phyloP scores from a whole-genome alignment of 805 yeast genomes.

The Kodamaea sagamina region DNA sequence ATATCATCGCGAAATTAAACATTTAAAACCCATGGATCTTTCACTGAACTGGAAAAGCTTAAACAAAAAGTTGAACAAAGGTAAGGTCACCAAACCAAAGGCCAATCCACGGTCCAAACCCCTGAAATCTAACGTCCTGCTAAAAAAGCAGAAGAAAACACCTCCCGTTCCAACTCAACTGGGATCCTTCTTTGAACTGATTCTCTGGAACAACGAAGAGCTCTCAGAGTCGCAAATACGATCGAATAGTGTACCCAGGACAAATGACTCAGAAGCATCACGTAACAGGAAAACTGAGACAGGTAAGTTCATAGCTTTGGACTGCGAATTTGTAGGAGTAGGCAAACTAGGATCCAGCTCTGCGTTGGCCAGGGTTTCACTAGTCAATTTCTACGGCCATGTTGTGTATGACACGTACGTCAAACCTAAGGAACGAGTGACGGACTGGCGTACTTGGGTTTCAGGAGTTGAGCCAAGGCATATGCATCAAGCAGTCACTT shows the following conservation, averaged over 20 bases:
- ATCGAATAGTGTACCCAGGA: not conserved
- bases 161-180: not conserved
- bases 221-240: not conserved
- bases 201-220: conserved; percentile 11
- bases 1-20: not conserved
- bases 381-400: conserved; percentile 81
- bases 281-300: conserved; percentile 36
- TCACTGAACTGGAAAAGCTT: conserved; percentile 28
- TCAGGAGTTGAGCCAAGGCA: conserved; percentile 77
- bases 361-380: conserved; percentile 81
- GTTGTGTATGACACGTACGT: conserved; percentile 74
- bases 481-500: conserved; percentile 66
- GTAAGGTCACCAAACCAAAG: not conserved
- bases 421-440: conserved; percentile 69
- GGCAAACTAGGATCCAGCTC: conserved; percentile 72
- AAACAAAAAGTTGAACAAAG: conserved; percentile 14
- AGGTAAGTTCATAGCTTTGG: conserved; percentile 80
- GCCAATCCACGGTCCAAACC: not conserved
- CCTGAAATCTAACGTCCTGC: not conserved
- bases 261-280: not conserved
- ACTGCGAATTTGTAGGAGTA: conserved; percentile 93
- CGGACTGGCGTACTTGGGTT: conserved; percentile 93
- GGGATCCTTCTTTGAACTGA: conserved; percentile 6
- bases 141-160: not conserved
- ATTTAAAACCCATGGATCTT: conserved; percentile 9